Base-by-base conservation (phyloP, 106 monocot genomes). In the Platanthera guangdongensis region DNA sequence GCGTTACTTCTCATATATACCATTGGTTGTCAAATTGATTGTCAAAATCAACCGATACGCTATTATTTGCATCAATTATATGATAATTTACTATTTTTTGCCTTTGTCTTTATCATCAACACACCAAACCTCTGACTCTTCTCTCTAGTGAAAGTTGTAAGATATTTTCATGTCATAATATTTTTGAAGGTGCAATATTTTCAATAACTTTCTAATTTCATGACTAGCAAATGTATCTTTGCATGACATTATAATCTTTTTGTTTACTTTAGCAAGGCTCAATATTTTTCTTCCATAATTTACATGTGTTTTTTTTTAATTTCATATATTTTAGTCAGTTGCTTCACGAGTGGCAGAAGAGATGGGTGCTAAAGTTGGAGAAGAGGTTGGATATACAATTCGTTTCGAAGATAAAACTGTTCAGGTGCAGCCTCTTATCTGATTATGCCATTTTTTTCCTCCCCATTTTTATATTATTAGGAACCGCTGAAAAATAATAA, bases 321-420 rank as follows among this genome's bases (percentile, higher is more conserved):
- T 70, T 48, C 47, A 46, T 52, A 16, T 78, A 81, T 22, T 80
- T 79, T 74, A 96, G 95, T 90, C 95, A 15, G 93, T 96, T 87
- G 85, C 95, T 75, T 80, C 90, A 74, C 76, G 95, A 52, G 95
- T 93, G 72, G 95, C 95, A 51, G 93, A 96, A 82, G 95, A 96
- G 76, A 93, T 93, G 91, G 95, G 88, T 10, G 89, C 93, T 72
- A 96, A 91, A 47, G 81, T 96, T 79, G 95, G 95, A 78, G 93
- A 96, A 86, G 95, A 96, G 84, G 90, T 96, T 78, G 95, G 95
- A 15, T 96, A 93, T 80, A 89, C 90, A 25, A 96, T 96, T 76
- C 93, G 93, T 53, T 96, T 96, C 86, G 93, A 96, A 78, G 90
- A 96, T 83, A 77, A 84, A 78, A 89, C 93, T 80, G 84, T 87